Evolutionary conservation across 352 stramenopile genomes (phyloP), one percentile per base, ranked within the genome.

Genomic region (Phytopythium cucurbitacearum): DNA sequence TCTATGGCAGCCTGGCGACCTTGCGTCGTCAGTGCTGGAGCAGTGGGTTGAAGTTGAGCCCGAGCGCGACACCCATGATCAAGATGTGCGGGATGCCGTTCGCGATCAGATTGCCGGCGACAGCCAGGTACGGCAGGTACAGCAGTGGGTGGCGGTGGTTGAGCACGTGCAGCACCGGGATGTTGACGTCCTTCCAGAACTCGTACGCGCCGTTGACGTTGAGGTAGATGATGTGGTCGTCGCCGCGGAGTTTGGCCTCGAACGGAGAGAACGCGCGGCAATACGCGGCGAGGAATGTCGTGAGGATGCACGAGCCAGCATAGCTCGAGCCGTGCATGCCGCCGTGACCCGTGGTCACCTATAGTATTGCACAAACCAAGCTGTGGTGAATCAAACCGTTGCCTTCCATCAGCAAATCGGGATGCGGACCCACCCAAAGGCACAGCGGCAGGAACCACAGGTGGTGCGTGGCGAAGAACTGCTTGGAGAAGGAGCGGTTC

Each of bases 381-480:
- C 6, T 12, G 7, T 48, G 40, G 15, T 56, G 21, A n/a, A 39
- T 38, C 12, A 1, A 15, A 6, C 5, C 15, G 6, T 48, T 21
- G 8, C 11, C 5, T 28, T 28, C 21, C 21, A 28, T 2, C 40
- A n/a, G 21, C 12, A 33, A 15, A 33, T 12, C 5, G 40, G 35
- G 5, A 44, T n/a, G 33, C 10, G 6, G 28, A 72, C 71, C 16
- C 72, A 91, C 79, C 60, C 71, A 88, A 32, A 94, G 60, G 48
- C 83, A 91, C n/a, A 94, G 47, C 1, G 83, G 80, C 15, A 94
- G 59, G 54, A 94, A 94, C 78, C 80, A 94, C 32, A 91, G 47
- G 53, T 94, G 83, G 52, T 94, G 83, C n/a, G 76, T 85, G 11
- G 79, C 79, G 46, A 90, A 91, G 53, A 94, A 85, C 7, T 64